Base-by-base conservation (phyloP, 2,329 filamentous ascomycete genomes). In the Thyridium curvatum region DNA sequence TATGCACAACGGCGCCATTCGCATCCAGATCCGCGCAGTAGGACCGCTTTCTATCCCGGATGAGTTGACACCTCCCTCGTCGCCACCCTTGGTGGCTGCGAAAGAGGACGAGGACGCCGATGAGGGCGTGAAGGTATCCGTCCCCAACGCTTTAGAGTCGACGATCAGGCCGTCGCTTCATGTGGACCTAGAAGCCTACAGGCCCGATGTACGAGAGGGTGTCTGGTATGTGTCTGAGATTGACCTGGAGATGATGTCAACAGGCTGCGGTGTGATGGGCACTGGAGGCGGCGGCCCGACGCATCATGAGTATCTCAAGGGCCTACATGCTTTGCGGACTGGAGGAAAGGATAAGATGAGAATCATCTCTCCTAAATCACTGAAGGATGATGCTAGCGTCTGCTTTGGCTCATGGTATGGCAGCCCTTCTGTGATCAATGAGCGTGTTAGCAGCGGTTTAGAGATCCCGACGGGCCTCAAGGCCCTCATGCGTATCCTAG, bases 21-120 rank as follows among this genome's bases (percentile, higher is more conserved):
- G 59, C 39, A 79, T 70, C 60, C 74, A 81, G 13, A 70, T 80
- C 9, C 65, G 74, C 37, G 77, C 78, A 2, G 76, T 72, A 0
- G 79, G 78, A 6, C 71, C 77, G 35, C 74, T 77, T 75, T 46
- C 66, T 66, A 40, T 51, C 55, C 2, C 54, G 61, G 44, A 49
- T 4, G 21, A 26, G 21, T 10, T 26, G 21, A 26, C 21, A 26
- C 21, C 39, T 21, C 14, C 30, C 12, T 8, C 17, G 12, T n/a
- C 32, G 4, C 21, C 18, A 14, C 8, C 8, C 1, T 31, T 38
- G 6, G 14, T 14, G 3, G 30, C 30, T 0, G 35, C 42, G 1
- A 21, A 38, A 3, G 40, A 48, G 0, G 42, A 48, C 3, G 37
- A 34, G 0, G 49, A 56, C 2, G 49, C 52, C 2, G 43, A 50